Base-by-base conservation (phyloP, 2,329 filamentous ascomycete genomes). In the Drechslerella coelobrocha region DNA sequence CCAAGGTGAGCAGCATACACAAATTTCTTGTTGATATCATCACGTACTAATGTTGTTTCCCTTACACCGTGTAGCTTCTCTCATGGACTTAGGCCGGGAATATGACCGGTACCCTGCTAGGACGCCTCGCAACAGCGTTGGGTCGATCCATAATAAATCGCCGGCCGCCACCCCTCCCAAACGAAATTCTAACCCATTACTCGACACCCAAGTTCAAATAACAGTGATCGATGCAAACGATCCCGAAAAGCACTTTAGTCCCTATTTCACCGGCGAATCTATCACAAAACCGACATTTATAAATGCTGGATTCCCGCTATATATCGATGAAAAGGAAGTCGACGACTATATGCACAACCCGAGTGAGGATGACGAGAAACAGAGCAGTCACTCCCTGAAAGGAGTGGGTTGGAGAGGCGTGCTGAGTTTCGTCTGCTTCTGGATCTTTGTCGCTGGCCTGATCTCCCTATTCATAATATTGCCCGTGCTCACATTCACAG, bases 311-410 rank as follows among this genome's bases (percentile, higher is more conserved):
- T 78, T 78, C 43, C 77, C 82, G 2, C 74, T 84, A 19, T 82
- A 83, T 72, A 77, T 78, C 12, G 80, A 84, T 68, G 80, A 84
- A 68, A 78, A 81, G 51, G 84, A 85, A 74, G 79, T 79, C 24
- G 84, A 85, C 71, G 84, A 85, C 71, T 81, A 82, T 24, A 79
- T 84, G 76, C 83, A 85, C 66, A 82, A 83, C 78, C 83, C 84
- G 8, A 45, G 47, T 19, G 77, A 78, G 52, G 81, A 84, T 72
- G 81, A 83, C 59, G 82, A 84, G 66, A 77, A 66, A 24, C 29
- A 57, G 21, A 34, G 21, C 26, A 50, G 45, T 2, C 53, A 24
- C 14, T 34, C 68, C 26, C 53, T 62, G 29, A 71, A 62, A 43
- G 51, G 45, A 5, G 34, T 55, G 9, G 68, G 68, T 14, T 39